phyloP scores from a whole-genome alignment of 106 monocot species.

The Platanthera zijinensis region DNA sequence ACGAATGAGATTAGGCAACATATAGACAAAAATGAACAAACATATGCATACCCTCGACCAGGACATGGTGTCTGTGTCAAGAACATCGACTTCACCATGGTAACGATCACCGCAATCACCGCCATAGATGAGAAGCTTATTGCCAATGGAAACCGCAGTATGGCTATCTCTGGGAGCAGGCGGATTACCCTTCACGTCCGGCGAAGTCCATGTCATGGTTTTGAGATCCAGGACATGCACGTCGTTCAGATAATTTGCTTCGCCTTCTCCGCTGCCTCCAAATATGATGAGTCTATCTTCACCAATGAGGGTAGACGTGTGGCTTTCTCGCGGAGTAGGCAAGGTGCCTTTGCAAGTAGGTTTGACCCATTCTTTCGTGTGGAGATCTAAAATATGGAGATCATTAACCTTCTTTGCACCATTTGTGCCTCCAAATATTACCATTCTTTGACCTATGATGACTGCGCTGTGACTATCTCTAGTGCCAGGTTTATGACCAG shows the following conservation, averaged over 20 bases:
- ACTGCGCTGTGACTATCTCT: slow-evolving; percentile 77
- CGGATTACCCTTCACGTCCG: slow-evolving; percentile 53
- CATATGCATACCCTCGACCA: slow-evolving; percentile 70
- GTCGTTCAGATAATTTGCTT: slow-evolving; percentile 81
- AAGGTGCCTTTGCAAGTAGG: slow-evolving; percentile 53
- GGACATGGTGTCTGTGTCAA: slow-evolving; percentile 58
- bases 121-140: slow-evolving; percentile 59
- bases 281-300: slow-evolving; percentile 62
- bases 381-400: slow-evolving; percentile 61
- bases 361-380: slow-evolving; percentile 66
- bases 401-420: slow-evolving; percentile 87
- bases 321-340: slow-evolving; percentile 77
- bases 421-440: slow-evolving; percentile 74
- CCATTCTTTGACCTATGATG: slow-evolving; percentile 55
- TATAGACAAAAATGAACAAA: not conserved
- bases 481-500: slow-evolving; percentile 58
- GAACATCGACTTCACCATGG: slow-evolving; percentile 79
- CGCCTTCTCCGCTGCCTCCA: slow-evolving; percentile 91
- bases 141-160: slow-evolving; percentile 62
- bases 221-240: slow-evolving; percentile 74
- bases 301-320: slow-evolving; percentile 51
- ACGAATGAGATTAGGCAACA: not conserved
- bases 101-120: slow-evolving; percentile 92
- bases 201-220: slow-evolving; percentile 72
- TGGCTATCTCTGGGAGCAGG: slow-evolving; percentile 88